Evolutionary conservation across 2,329 filamentous ascomycete species (phyloP), one percentile per base, ranked within the genome.

Genomic region (Grosmannia serpens): DNA sequence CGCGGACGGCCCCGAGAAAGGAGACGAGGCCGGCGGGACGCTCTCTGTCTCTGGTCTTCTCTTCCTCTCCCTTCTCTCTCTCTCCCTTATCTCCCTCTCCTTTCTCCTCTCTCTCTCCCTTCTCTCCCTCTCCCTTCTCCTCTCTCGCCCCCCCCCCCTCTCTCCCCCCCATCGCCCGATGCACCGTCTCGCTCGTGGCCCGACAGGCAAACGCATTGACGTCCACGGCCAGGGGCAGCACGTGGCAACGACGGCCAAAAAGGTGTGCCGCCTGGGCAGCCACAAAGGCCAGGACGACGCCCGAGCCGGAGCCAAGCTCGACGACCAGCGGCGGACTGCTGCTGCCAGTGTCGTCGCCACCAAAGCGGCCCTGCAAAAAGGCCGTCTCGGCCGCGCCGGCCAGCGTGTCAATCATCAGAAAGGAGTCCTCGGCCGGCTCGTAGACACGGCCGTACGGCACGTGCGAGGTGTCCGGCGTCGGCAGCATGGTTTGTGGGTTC

Each of bases 351-450:
- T 27, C 58, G 57, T 62, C 52, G 27, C 63, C 61, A 47, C 65
- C 59, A 68, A 96, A 95, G 50, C 81, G 82, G 6, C 72, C 59
- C 22, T 77, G 76, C 24, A 96, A 82, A 70, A 90, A 96, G 27
- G 74, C 64, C 4, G 77, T 82, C 72, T 96, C 90, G 2, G 80
- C 70, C 0, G 76, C 60, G 1, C 85, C 87, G 0, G 91, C 92
- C 51, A 99, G 80, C 0, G 91, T 95, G 74, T 99, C 92, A 33
- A 99, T 83, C 54, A 99, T 81, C 51, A 99, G 82, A 69, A 90
- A 99, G 6, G 91, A 96, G 75, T 99, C 94, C 73, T 99, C 94
- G 13, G 92, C 87, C 41, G 94, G 94, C 69, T 96, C 91, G 74
- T 99, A 99, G 65, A 97, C 86, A 58, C 87, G 84, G 70, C 89